Percentiles rank a stretch among this genome's conserved stretches.
Evolutionary conservation across 1,284 basidiomycete species (phyloP).

Genomic region (Malassezia caprae): DNA sequence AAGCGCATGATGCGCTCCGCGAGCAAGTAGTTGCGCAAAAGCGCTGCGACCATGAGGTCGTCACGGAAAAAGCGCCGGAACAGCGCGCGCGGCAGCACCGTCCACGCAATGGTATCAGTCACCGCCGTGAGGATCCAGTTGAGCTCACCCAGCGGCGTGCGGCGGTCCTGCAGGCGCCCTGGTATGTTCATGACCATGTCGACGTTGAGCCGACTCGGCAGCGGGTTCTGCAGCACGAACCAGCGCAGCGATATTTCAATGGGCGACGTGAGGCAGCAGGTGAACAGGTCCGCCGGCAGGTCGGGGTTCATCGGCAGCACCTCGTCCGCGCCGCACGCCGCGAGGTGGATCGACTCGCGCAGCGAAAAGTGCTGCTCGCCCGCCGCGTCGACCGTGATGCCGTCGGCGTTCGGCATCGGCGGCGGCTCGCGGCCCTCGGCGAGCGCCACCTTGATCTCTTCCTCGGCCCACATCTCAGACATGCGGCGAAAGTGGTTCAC

Average conservation of each 20-base stretch:
- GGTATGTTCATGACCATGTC: slow-evolving; percentile 94
- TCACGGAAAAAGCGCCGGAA: slow-evolving; percentile 91
- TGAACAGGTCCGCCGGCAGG: slow-evolving; percentile 92
- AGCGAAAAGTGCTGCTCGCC: slow-evolving; percentile 55
- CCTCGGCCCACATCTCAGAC: slow-evolving; percentile 73
- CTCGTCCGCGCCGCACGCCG: slow-evolving; percentile 84
- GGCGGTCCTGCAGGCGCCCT: slow-evolving; percentile 86
- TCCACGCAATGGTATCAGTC: slow-evolving; percentile 98
- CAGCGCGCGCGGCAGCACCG: slow-evolving; percentile 80
- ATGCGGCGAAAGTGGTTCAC: slow-evolving; percentile 81
- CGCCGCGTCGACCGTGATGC: slow-evolving; percentile 36
- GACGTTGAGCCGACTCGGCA: slow-evolving; percentile 54
- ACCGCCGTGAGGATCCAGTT: slow-evolving; percentile 99
- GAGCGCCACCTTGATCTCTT: slow-evolving; percentile 51
- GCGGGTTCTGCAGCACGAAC: slow-evolving; percentile 80
- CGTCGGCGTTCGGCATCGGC: slow-evolving; percentile 18
- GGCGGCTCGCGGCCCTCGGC: slow-evolving; percentile 22
- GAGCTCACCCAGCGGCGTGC: slow-evolving; percentile 89
- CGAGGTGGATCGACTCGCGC: slow-evolving; percentile 85
- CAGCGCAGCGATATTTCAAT: slow-evolving; percentile 94
- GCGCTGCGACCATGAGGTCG: slow-evolving; percentile 85
- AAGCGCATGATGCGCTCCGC: slow-evolving; percentile 98
- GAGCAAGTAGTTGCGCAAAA: slow-evolving; percentile 91
- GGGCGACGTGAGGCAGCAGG: slow-evolving; percentile 90
- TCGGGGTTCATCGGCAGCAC: slow-evolving; percentile 89